These are phyloP conservation scores for Phytophthora macrochlamydospora DNA, from an alignment of 352 stramenopile genomes.

Conservation along the genomic window DNA sequence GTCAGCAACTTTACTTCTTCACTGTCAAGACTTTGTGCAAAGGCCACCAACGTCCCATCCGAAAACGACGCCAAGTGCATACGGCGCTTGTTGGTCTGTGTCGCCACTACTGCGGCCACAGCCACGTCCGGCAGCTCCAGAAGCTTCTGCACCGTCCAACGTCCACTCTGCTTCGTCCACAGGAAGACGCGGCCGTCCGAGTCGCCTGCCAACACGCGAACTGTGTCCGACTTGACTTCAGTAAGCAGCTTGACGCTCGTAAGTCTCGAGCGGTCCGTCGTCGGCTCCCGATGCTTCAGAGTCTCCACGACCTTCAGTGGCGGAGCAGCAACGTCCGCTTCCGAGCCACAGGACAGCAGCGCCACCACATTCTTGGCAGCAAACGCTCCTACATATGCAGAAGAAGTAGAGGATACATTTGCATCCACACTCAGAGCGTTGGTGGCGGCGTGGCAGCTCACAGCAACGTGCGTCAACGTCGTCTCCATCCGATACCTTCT, in stretches of 20 bases:
- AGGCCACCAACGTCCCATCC: conserved; percentile 46
- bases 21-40: conserved; percentile 28
- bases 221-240: not conserved
- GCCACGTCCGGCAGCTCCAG: conserved; percentile 32
- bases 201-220: conserved; percentile 60
- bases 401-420: conserved; percentile 9
- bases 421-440: conserved; percentile 44
- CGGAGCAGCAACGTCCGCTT: conserved; percentile 2
- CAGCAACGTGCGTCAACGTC: conserved; percentile 52
- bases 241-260: conserved; percentile 48
- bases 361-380: conserved; percentile 55
- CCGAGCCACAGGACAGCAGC: conserved; percentile 27
- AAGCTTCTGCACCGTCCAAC: conserved; percentile 31
- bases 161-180: conserved; percentile 27
- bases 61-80: conserved; percentile 56
- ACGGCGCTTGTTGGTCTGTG: conserved; percentile 35
- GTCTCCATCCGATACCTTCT: conserved; percentile 10
- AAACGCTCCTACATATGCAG: conserved; percentile 40
- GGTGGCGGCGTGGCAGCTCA: conserved; percentile 57
- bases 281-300: conserved; percentile 50
- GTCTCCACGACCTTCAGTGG: conserved; percentile 39
- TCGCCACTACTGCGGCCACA: conserved; percentile 42
- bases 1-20: conserved; percentile 15
- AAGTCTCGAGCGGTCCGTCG: conserved; percentile 37
- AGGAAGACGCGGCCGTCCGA: conserved; percentile 67